Conservation (phyloP, 1,284 basidiomycete species). For the Entoloma clypeatum region DNA sequence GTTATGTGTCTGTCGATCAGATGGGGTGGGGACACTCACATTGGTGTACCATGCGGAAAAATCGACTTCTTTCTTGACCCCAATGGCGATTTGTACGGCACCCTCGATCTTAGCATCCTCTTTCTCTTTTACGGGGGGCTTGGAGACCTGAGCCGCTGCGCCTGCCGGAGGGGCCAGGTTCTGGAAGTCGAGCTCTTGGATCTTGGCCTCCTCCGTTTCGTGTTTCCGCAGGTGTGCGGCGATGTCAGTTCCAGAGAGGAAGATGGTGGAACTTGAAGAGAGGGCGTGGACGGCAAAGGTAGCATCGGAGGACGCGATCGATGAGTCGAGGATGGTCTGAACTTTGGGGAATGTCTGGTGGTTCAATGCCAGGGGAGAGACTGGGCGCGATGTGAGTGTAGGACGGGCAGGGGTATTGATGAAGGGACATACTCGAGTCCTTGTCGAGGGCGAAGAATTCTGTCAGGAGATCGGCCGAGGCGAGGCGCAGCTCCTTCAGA, state of each 20-base stretch:
- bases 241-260: constrained; percentile 77
- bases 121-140: constrained; percentile 53
- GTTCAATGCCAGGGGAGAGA: constrained; percentile 76
- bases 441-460: constrained; percentile 86
- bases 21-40: constrained; percentile 43
- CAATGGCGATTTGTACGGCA: constrained; percentile 87
- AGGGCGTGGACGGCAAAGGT: constrained; percentile 74
- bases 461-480: constrained; percentile 82
- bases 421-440: constrained; percentile 67
- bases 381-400: constrained; percentile 36
- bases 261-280: constrained; percentile 66
- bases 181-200: constrained; percentile 74
- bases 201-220: constrained; percentile 56
- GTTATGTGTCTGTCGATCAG: constrained; percentile 7
- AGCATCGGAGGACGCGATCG: constrained; percentile 63
- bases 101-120: constrained; percentile 82
- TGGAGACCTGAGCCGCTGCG: constrained; percentile 32
- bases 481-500: constrained; percentile 87
- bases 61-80: constrained; percentile 93
- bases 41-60: constrained; percentile 94
- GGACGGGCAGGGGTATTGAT: constrained; percentile 4
- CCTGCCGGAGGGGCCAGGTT: constrained; percentile 46
- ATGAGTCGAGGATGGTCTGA: constrained; percentile 72
- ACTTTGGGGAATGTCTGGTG: constrained; percentile 72
- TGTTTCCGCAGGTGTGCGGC: constrained; percentile 69